Evolutionary conservation across 2,329 filamentous ascomycete species (phyloP), one percentile per base, ranked within the genome.

Genomic region (Diplodia intermedia): DNA sequence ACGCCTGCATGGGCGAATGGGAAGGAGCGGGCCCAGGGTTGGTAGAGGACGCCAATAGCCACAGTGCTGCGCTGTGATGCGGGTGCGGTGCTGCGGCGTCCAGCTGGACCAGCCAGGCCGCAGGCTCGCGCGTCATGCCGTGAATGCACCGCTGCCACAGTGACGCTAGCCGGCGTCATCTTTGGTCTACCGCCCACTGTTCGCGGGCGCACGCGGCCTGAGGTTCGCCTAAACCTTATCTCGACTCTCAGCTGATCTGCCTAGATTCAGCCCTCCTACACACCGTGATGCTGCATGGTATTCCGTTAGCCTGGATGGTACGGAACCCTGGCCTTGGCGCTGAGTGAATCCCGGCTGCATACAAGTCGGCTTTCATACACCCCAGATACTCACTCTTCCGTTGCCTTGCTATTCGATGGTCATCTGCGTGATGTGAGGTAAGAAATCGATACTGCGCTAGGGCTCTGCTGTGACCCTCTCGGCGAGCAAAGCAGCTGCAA

Each of bases 161-260:
- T 47, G 38, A 36, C 43, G 57, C 40, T 49, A 50, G n/a, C 26
- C 29, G n/a, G 23, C 60, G 60, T 63, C 60, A 63, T 63, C 29
- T 31, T 47, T 38, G 57, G 23, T 60, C 9, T 20, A 43, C 12
- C 11, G 33, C 36, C 56, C 20, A 40, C 12, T 33, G 56, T 31
- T 52, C 60, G 60, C 43, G 29, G 56, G 56, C 36, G 8, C 36
- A 38, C 36, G 36, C 36, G 9, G n/a, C n/a, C 43, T n/a, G 43
- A 47, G 43, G 43, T 47, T 47, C 43, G 43, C 43, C 50, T 36
- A 36, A 54, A 65, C 49, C 33, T 55, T 65, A 65, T 54, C 62
- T 65, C 33, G 49, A 54, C 61, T 49, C 61, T 65, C 61, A 65
- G 50, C 62, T 65, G 62, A 65, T 65, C 60, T 11, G 26, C 47